Base-by-base conservation (phyloP, 1,284 basidiomycete species). In the Polyporus tsugae region DNA sequence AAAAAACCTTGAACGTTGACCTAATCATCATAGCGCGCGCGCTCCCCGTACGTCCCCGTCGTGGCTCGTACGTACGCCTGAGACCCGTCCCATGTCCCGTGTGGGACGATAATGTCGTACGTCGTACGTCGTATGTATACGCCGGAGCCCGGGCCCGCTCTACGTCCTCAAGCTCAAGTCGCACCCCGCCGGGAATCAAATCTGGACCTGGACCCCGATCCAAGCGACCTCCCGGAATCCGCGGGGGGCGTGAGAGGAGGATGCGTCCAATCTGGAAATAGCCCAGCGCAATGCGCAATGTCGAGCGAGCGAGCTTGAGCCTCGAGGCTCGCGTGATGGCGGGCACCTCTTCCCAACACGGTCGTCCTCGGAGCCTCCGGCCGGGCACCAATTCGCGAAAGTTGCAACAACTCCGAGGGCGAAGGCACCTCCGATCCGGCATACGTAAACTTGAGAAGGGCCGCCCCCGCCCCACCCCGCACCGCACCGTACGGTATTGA, bases 161-260 rank as follows among this genome's bases (percentile, higher is more conserved):
- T 33, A 17, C 15, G 17, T 17, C 52, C 25, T 35, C n/a, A n/a
- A n/a, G n/a, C n/a, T n/a, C n/a, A n/a, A n/a, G n/a, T 13, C 39
- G 39, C 60, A 67, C 64, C 60, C 42, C 17, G 63, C 49, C 66
- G 68, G 68, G 68, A 68, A 72, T 68, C 64, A 68, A 64, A 61
- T 57, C 64, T 39, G 41, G 44, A 42, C 38, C 29, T 25, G 9
- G 39, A 35, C 44, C 44, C n/a, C n/a, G n/a, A 22, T 46, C 46
- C 46, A 49, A 49, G 22, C 46, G 46, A 25, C 10, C 46, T 25
- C 22, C 22, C 11, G 3, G n/a, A 46, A 25, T 25, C 46, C 46
- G 46, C 46, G 46, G 46, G 46, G 46, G 44, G 46, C 46, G 46
- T 49, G 46, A 25, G 46, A 49, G 46, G 46, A 6, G 46, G n/a